These are phyloP conservation scores for Podaxis sp. DNA, from an alignment of 768 basidiomycete species.

Conservation along the genomic window DNA sequence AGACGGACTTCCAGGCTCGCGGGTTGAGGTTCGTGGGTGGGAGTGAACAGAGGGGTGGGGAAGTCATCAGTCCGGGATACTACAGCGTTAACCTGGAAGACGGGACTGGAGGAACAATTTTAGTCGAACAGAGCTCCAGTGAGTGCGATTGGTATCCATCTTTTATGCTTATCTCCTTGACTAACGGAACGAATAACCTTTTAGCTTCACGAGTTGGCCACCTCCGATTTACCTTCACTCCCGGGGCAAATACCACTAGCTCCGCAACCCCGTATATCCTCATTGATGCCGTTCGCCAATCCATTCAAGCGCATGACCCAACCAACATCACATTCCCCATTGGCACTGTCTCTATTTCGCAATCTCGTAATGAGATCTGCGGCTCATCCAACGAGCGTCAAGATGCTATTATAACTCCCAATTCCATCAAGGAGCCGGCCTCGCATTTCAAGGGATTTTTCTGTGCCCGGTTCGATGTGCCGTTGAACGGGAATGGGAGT, in stretches of 20 bases:
- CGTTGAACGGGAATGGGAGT: neutral
- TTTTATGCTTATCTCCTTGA: neutral
- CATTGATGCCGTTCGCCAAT: constrained; percentile 61
- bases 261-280: constrained; percentile 47
- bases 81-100: constrained; percentile 57
- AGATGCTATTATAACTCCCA: constrained; percentile 50
- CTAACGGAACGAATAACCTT: neutral
- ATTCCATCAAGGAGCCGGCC: constrained; percentile 31
- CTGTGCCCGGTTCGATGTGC: constrained; percentile 49
- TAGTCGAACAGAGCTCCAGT: constrained; percentile 62
- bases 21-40: constrained; percentile 28
- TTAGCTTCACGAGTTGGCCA: constrained; percentile 73
- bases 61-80: constrained; percentile 48
- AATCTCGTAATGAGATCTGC: constrained; percentile 1
- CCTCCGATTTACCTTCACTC: constrained; percentile 61
- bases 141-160: constrained; percentile 18
- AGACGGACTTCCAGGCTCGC: neutral
- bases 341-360: constrained; percentile 44
- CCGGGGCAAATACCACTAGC: constrained; percentile 16
- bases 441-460: constrained; percentile 50
- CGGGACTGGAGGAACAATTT: constrained; percentile 43
- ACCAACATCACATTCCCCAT: constrained; percentile 46
- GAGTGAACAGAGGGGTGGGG: constrained; percentile 54
- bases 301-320: constrained; percentile 47
- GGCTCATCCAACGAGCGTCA: constrained; percentile 8